Percentiles rank a stretch among this genome's conserved stretches.
phyloP scores from a whole-genome alignment of 495 filamentous ascomycete species.

The Annulohypoxylon maeteangense region DNA sequence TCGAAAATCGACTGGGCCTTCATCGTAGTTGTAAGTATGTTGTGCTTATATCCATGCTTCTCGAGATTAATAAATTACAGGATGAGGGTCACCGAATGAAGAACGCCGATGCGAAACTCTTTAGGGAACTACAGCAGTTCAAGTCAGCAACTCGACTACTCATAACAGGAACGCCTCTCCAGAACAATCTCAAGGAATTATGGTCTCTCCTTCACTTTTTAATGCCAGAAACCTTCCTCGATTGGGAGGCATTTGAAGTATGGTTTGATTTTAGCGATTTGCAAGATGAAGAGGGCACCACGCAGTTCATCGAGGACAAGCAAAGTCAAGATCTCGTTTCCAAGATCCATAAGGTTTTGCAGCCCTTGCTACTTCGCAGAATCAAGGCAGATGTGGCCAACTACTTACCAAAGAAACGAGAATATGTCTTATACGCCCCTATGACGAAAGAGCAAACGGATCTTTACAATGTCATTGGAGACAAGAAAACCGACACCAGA shows the following conservation, averaged over 20 bases:
- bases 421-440: slow-evolving; percentile 94
- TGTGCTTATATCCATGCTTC: neutral
- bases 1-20: slow-evolving; percentile 91
- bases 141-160: slow-evolving; percentile 88
- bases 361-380: slow-evolving; percentile 87
- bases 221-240: slow-evolving; percentile 89
- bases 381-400: slow-evolving; percentile 94
- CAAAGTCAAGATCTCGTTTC: slow-evolving; percentile 84
- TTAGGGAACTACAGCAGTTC: slow-evolving; percentile 86
- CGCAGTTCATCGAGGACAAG: slow-evolving; percentile 78
- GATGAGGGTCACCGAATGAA: slow-evolving; percentile 98
- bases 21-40: slow-evolving; percentile 83
- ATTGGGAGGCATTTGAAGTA: slow-evolving; percentile 86
- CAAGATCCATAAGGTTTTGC: slow-evolving; percentile 90
- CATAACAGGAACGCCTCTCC: slow-evolving; percentile 93
- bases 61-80: slow-evolving; percentile 49
- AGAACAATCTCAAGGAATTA: slow-evolving; percentile 94
- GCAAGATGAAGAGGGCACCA: slow-evolving; percentile 75
- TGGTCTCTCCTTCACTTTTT: slow-evolving; percentile 97
- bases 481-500: slow-evolving; percentile 75
- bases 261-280: slow-evolving; percentile 97
- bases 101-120: slow-evolving; percentile 93
- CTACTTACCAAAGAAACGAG: slow-evolving; percentile 90
- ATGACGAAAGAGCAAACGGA: slow-evolving; percentile 89
- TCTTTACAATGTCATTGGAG: slow-evolving; percentile 84